Evolutionary conservation across 345 rosid species (phyloP), one percentile per base, ranked within the genome.

Genomic region (Melaleuca alternifolia): DNA sequence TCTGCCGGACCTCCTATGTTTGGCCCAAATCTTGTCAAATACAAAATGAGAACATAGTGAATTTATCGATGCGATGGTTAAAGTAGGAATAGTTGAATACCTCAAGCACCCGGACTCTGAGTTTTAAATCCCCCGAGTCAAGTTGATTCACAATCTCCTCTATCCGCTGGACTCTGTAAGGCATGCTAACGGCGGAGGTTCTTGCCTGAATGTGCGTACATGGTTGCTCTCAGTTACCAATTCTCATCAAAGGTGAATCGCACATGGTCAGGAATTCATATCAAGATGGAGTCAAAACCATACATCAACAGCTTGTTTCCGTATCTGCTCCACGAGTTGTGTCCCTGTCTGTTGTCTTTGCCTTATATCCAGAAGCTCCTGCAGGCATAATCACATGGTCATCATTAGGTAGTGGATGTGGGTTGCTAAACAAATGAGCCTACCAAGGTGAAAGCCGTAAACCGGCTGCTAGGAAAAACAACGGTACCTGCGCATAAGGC

Each of bases 271-370:
- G 14, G 48, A 33, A 37, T 37, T 71, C 81, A 71, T 10, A 28
- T 52, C 75, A 18, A 26, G 62, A 48, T 83, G 83, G n/a, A 82
- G 30, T 76, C 71, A 18, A 81, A n/a, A 14, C 15, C 85, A 75
- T 96, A 96, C 99, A 92, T 97, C 95, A 20, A 94, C 94, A 2
- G 99, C 99, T 84, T 95, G 99, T 91, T 94, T 97, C 91, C 96
- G 91, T 87, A 97, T 92, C 86, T 95, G 90, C 85, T 94, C 89
- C 86, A 97, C 99, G 20, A 97, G 90, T 86, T 90, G 94, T 15
- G 96, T 91, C 86, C 99, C 98, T 0, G 89, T 54, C 51, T 57
- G 92, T 82, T 82, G 93, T 85, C 85, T 86, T 87, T 91, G 93
- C 91, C 93, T 92, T n/a, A 89, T 33, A 88, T 95, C 98, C 87